Evolutionary conservation across 2,329 filamentous ascomycete species (phyloP).

Genomic region (Sclerotinia spermophila): DNA sequence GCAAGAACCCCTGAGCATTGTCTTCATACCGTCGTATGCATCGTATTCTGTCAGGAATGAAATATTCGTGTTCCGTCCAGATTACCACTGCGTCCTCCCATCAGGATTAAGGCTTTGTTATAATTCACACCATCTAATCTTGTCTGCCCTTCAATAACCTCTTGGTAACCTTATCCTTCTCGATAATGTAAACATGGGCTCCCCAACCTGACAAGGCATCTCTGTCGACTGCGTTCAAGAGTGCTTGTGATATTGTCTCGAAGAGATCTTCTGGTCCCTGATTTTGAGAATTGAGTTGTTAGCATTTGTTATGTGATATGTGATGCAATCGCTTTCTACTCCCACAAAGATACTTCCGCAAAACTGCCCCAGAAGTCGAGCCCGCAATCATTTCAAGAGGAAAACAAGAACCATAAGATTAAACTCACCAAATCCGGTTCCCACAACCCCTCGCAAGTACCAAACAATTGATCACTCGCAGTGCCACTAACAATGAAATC

Average conservation of each 20-base stretch:
- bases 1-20: conserved; percentile 15
- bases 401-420: background rate
- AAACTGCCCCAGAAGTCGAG: background rate
- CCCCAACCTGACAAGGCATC: conserved; percentile 98
- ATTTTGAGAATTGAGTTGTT: conserved; percentile 10
- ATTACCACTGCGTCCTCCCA: background rate
- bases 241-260: conserved; percentile 94
- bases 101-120: background rate
- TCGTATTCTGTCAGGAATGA: background rate
- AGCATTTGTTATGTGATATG: background rate
- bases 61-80: background rate
- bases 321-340: background rate
- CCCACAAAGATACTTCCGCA: background rate
- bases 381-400: background rate
- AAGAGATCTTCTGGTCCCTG: conserved; percentile 91
- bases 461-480: conserved; percentile 94
- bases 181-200: conserved; percentile 98
- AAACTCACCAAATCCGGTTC: conserved; percentile 85
- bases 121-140: conserved; percentile 55
- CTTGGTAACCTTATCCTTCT: conserved; percentile 99
- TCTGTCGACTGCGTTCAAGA: conserved; percentile 93
- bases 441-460: conserved; percentile 97
- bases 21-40: conserved; percentile 16
- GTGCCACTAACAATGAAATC: conserved; percentile 98
- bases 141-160: conserved; percentile 96